phyloP scores from a whole-genome alignment of 352 stramenopile species.

The Blastocystis sp. region DNA sequence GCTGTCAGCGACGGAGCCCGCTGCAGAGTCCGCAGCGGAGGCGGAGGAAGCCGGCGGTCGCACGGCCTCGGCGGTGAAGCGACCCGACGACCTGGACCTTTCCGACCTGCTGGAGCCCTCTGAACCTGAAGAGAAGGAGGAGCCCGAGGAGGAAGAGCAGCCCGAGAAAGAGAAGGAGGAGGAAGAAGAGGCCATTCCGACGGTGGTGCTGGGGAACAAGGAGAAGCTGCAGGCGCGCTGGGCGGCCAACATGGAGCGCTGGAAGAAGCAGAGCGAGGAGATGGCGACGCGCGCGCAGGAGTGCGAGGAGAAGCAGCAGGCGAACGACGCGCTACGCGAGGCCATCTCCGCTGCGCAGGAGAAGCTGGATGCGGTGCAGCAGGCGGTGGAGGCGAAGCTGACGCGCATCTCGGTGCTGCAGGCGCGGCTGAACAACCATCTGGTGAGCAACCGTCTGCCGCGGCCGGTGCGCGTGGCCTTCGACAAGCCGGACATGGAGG shows the following conservation, averaged over 20 bases:
- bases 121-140: not conserved
- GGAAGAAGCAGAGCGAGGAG: not conserved
- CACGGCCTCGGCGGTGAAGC: not conserved
- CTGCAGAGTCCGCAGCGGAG: not conserved
- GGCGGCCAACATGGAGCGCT: not conserved
- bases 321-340: not conserved
- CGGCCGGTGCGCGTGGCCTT: not conserved
- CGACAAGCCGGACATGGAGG: not conserved
- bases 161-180: not conserved
- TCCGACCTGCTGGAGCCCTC: not conserved
- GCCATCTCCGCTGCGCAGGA: not conserved
- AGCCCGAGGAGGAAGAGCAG: not conserved
- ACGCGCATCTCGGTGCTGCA: slow-evolving; percentile 2
- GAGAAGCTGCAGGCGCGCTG: not conserved
- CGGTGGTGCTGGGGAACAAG: not conserved
- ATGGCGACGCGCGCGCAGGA: not conserved
- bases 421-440: slow-evolving; percentile 16
- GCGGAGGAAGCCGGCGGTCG: not conserved
- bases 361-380: not conserved
- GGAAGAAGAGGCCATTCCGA: not conserved
- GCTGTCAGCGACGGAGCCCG: not conserved
- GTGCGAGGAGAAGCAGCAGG: not conserved
- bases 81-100: not conserved
- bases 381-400: not conserved
- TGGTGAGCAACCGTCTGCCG: not conserved